Conservation (phyloP, 257 asterid genomes). For the Paulownia fortunei region DNA sequence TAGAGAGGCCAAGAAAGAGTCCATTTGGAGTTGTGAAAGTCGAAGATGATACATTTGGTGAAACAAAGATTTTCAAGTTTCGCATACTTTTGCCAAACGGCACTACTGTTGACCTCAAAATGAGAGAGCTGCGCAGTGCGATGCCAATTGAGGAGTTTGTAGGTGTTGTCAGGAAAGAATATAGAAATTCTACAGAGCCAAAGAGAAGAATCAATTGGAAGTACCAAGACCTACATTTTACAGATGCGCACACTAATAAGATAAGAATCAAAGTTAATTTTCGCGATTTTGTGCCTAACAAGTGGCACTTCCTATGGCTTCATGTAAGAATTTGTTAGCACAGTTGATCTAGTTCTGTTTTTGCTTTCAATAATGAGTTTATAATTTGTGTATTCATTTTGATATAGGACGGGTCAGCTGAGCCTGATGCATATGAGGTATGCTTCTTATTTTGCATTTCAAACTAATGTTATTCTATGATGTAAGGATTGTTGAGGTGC, state of each 20-base stretch:
- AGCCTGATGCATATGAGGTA: conserved; percentile 63
- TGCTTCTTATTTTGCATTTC: conserved; percentile 10
- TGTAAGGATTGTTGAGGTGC: not conserved
- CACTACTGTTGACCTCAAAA: conserved; percentile 45
- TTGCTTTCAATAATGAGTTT: not conserved
- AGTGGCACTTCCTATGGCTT: conserved; percentile 51
- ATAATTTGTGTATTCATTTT: conserved; percentile 21
- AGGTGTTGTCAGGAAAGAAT: conserved; percentile 29
- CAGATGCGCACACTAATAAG: conserved; percentile 46
- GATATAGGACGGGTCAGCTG: conserved; percentile 70
- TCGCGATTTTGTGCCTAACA: conserved; percentile 35
- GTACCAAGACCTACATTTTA: conserved; percentile 45
- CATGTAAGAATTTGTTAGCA: conserved; percentile 42
- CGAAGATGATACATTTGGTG: conserved; percentile 10
- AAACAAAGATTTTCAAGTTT: conserved; percentile 36
- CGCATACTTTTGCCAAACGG: conserved; percentile 68
- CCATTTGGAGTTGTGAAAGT: conserved; percentile 7
- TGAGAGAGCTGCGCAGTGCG: conserved; percentile 23
- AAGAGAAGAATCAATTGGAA: conserved; percentile 54
- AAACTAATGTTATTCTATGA: not conserved
- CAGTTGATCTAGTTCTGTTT: not conserved
- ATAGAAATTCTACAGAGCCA: conserved; percentile 21
- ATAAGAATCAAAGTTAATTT: conserved; percentile 38
- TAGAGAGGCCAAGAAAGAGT: conserved; percentile 38
- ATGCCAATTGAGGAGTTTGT: conserved; percentile 49